Evolutionary conservation across 108 stramenopile genomes (phyloP).

Genomic region (Skeletonema menzelii): DNA sequence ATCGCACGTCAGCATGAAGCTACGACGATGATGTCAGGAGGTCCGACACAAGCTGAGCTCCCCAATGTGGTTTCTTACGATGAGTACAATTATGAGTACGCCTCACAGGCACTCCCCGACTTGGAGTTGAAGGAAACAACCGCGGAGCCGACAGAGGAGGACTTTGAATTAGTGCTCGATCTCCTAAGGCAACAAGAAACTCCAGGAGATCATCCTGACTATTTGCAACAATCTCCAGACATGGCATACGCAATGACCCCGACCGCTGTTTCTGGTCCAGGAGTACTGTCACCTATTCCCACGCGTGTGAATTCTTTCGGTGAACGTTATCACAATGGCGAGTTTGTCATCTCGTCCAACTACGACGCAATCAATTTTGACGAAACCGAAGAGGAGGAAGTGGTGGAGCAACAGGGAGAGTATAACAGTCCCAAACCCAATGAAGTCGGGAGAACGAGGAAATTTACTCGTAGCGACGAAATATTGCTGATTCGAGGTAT

Average conservation of each 20-base stretch:
- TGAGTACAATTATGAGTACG: neutral
- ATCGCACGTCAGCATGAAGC: neutral
- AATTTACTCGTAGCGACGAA: constrained; percentile 24
- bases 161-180: constrained; percentile 28
- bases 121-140: neutral
- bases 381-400: neutral
- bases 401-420: neutral
- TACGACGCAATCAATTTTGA: neutral
- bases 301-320: neutral
- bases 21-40: neutral
- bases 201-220: constrained; percentile 2
- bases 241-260: neutral
- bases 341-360: neutral
- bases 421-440: neutral
- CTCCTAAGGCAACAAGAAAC: constrained; percentile 23
- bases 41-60: neutral
- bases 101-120: neutral
- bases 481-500: constrained; percentile 19
- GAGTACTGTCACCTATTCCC: neutral
- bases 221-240: neutral
- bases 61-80: constrained; percentile 6
- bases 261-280: neutral
- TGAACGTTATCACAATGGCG: constrained; percentile 4
- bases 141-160: constrained; percentile 8
- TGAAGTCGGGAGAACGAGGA: constrained; percentile 6